Conservation (phyloP, 345 rosid genomes). For the Citrus sp. region DNA sequence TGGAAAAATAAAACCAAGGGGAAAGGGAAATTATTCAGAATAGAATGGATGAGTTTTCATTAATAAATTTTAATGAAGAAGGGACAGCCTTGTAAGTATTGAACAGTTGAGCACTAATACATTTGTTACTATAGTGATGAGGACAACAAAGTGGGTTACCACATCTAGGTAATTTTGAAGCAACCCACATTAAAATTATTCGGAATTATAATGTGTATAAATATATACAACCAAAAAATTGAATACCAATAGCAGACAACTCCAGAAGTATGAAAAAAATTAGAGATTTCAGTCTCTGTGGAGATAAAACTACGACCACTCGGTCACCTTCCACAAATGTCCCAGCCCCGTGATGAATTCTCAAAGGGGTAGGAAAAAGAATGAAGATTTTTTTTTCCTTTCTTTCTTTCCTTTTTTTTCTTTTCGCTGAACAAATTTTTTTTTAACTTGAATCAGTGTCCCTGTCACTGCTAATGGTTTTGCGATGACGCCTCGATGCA, state of each 20-base stretch:
- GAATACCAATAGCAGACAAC: slow-evolving; percentile 10
- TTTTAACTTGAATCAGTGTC: slow-evolving; percentile 30
- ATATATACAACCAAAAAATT: slow-evolving; percentile 43
- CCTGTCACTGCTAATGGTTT: slow-evolving; percentile 34
- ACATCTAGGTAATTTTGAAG: slow-evolving; percentile 17
- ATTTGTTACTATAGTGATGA: slow-evolving; percentile 6
- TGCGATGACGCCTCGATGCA: slow-evolving; percentile 64
- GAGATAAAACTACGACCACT: slow-evolving; percentile 21
- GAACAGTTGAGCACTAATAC: neutral
- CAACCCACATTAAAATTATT: slow-evolving; percentile 29
- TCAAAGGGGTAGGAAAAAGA: slow-evolving; percentile 20
- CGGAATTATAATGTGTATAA: slow-evolving; percentile 4
- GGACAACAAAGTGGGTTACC: slow-evolving; percentile 28
- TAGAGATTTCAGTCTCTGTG: slow-evolving; percentile 13
- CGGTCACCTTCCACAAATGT: slow-evolving; percentile 18
- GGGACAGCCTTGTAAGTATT: neutral
- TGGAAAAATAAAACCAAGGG: neutral
- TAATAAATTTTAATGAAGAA: slow-evolving; percentile 4
- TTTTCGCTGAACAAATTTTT: slow-evolving; percentile 19
- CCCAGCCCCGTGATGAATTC: slow-evolving; percentile 23
- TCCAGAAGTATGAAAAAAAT: neutral
- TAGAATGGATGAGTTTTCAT: neutral
- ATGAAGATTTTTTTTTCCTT: neutral
- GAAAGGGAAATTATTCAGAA: neutral
- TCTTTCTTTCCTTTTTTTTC: too few relatives aligned